Base-by-base conservation (phyloP, 1,284 basidiomycete species). In the Ustilago tritici region DNA sequence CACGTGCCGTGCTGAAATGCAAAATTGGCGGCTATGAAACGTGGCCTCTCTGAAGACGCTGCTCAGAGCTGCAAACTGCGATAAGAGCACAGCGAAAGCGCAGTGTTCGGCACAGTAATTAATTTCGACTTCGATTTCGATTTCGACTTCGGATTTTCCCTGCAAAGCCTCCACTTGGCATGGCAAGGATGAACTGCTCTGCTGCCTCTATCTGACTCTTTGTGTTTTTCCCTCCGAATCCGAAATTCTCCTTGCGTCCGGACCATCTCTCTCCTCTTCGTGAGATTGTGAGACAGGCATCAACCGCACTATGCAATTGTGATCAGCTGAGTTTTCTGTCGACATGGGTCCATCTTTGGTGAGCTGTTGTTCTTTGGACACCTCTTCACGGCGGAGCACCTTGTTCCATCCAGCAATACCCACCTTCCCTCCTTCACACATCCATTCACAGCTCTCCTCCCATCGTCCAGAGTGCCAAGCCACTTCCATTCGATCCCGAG, bases 201-300 rank as follows among this genome's bases (percentile, higher is more conserved):
- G 34, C 38, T 49, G 66, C 61, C 66, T 59, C 35, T 28, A 28
- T 28, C 23, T 28, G 19, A 19, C 40, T 19, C 23, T 4, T 46
- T 19, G 10, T 43, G 14, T 8, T 10, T 36, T 60, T 6, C 23
- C 32, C 40, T 32, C 38, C 66, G 61, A 40, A 61, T 32, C 62
- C 68, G 68, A 49, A 70, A 54, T 61, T 70, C 62, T 65, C 68
- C 68, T 63, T 61, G n/a, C 15, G 10, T n/a, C 8, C 31, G 41
- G 41, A 57, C 41, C 56, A 43, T 59, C 23, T 43, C 36, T 23
- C 36, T 38, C 28, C 40, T 49, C 40, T 55, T 38, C 23, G 28
- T 31, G 43, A 38, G 36, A 38, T 38, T 14, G 36, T 38, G 40
- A 41, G 14, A 46, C 11, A 46, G 17, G 43, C 43, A 46, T 19